Conservation (phyloP, 371 early-diverging fungal genomes). For the Syncephalis plumigaleata region DNA sequence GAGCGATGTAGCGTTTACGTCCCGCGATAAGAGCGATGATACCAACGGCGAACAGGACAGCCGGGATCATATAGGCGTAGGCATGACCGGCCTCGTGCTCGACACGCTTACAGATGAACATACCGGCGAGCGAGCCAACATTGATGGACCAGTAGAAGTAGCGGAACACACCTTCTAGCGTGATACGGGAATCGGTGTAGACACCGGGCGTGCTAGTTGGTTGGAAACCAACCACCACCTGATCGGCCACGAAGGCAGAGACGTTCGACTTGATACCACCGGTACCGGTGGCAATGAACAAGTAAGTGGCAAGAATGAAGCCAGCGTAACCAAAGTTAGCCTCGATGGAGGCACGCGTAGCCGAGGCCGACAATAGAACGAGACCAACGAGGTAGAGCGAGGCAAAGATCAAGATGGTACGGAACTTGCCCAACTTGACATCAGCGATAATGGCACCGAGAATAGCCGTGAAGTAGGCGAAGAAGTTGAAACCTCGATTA, state of each 20-base stretch:
- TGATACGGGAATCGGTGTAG: constrained; percentile 20
- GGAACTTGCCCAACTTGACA: constrained; percentile 63
- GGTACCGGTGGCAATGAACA: constrained; percentile 67
- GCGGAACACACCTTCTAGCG: constrained; percentile 34
- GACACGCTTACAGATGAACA: constrained; percentile 11
- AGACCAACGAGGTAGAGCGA: constrained; percentile 48
- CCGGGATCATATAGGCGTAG: constrained; percentile 42
- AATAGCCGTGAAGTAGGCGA: constrained; percentile 63
- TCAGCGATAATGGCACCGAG: constrained; percentile 69
- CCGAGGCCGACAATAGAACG: constrained; percentile 37
- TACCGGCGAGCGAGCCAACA: constrained; percentile 26
- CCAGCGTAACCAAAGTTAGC: constrained; percentile 37
- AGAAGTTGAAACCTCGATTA: constrained; percentile 57
- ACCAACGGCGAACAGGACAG: constrained; percentile 45
- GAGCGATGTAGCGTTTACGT: constrained; percentile 31
- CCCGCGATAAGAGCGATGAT: constrained; percentile 34
- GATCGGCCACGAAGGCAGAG: constrained; percentile 53
- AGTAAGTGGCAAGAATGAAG: constrained; percentile 35
- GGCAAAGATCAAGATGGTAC: constrained; percentile 50
- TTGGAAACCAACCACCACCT: constrained; percentile 18
- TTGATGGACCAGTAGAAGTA: constrained; percentile 78
- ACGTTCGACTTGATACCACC: constrained; percentile 80
- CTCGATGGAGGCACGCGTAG: constrained; percentile 27
- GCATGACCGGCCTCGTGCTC: constrained; percentile 15
- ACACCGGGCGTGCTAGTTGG: constrained; percentile 11